phyloP scores from a whole-genome alignment of 1,139 yeast genomes.

The Nakaseomyces kungkrabaensis region DNA sequence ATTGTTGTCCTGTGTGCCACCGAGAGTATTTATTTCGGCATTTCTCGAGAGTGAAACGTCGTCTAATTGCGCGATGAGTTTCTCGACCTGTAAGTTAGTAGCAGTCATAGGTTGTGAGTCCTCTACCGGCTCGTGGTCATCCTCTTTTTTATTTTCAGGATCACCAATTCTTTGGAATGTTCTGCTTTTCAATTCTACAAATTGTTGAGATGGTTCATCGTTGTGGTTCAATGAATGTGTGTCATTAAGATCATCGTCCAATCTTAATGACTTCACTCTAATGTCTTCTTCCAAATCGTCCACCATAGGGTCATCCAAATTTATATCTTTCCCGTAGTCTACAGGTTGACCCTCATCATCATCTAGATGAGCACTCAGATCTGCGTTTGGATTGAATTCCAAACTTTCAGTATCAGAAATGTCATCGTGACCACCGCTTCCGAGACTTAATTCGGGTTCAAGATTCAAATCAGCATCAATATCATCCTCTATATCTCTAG shows the following conservation, averaged over 20 bases:
- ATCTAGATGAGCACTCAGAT: slow-evolving; percentile 6
- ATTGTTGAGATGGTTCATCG: not conserved
- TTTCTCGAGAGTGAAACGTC: slow-evolving; percentile 23
- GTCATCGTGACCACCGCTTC: not conserved
- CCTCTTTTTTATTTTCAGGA: not conserved
- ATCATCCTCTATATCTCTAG: not conserved
- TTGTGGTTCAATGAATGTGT: not conserved
- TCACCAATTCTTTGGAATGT: not conserved
- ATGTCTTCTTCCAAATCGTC: not conserved
- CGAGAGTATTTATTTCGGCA: slow-evolving; percentile 9
- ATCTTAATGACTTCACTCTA: not conserved
- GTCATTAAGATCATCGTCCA: not conserved
- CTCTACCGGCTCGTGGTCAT: not conserved
- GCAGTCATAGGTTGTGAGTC: slow-evolving; percentile 9
- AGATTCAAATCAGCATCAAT: not conserved
- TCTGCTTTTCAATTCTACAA: not conserved
- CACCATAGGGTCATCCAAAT: not conserved
- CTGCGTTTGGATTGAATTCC: slow-evolving; percentile 14
- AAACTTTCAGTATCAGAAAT: slow-evolving; percentile 8
- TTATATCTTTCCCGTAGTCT: not conserved
- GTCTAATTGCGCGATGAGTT: slow-evolving; percentile 25
- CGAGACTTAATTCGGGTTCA: not conserved
- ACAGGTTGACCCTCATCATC: not conserved
- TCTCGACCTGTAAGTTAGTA: slow-evolving; percentile 23
- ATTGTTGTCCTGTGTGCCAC: not conserved